Base-by-base conservation (phyloP, 495 filamentous ascomycete species). In the Aspergillus campestris region DNA sequence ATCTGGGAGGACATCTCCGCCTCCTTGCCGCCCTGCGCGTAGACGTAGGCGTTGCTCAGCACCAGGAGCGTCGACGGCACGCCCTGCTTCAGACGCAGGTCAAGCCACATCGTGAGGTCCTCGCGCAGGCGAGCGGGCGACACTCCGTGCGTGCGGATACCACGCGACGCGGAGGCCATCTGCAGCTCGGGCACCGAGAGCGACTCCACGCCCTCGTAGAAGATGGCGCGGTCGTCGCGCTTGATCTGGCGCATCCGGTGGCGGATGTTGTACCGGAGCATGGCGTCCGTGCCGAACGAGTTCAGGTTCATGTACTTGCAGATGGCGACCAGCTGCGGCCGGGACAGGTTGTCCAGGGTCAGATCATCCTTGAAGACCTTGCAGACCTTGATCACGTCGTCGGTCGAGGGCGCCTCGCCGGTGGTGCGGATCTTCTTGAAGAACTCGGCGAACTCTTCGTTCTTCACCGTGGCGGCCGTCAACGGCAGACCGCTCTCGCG, bases 231-330 rank as follows among this genome's bases (percentile, higher is more conserved):
- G 67, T 99, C 92, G 55, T 99, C 92, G 35, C 88, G 79, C 79
- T 99, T 99, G 73, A 97, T 97, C 64, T 99, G 92, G 40, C 91
- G 83, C 94, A 99, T 97, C 40, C 90, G 83, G 70, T 95, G 89
- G 13, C 92, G 88, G 57, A 99, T 83, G 58, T 92, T 89, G 69
- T 97, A 99, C n/a, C 92, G 84, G 34, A 99, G 82, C 80, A 97
- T 89, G 56, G 84, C 82, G 63, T 99, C 92, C 13, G 94, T 95
- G 48, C 92, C 92, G 59, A 99, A 95, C 5, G 87, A 87, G 70
- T 89, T 94, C 34, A 99, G 74, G 66, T 96, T 97, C 82, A 99
- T 88, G 68, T 99, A 99, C 12, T 88, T 86, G 72, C 91, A 95
- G 78, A 99, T 99, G 32, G 81, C 94, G 18, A 99, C 92, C 31